Percentiles rank a stretch among this genome's conserved stretches.
Evolutionary conservation across 495 filamentous ascomycete species (phyloP).

Genomic region (Barbatosphaeria neglecta): DNA sequence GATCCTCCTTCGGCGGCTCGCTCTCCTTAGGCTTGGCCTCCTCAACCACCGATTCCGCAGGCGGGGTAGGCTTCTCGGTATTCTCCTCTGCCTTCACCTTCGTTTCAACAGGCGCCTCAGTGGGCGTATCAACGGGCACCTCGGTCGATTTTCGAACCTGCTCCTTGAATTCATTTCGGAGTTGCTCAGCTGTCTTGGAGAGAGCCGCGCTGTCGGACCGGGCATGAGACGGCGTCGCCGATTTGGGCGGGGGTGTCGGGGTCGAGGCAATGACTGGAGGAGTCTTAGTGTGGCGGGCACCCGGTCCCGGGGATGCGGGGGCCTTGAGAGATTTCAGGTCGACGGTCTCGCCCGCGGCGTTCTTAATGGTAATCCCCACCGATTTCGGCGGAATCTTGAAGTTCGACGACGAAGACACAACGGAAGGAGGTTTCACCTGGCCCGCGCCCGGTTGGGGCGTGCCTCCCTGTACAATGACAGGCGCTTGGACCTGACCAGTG

Average conservation of each 20-base stretch:
- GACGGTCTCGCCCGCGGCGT: slow-evolving; percentile 52
- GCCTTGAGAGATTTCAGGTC: slow-evolving; percentile 27
- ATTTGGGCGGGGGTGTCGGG: slow-evolving; percentile 40
- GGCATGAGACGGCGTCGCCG: slow-evolving; percentile 28
- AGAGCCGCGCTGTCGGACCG: slow-evolving; percentile 33
- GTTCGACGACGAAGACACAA: slow-evolving; percentile 48
- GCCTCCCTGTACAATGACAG: slow-evolving; percentile 32
- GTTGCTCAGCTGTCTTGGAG: slow-evolving; percentile 37
- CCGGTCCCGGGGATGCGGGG: slow-evolving; percentile 34
- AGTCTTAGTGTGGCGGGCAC: slow-evolving; percentile 37
- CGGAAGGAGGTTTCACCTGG: slow-evolving; percentile 47
- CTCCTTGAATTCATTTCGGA: slow-evolving; percentile 39
- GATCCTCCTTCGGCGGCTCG: slow-evolving; percentile 18
- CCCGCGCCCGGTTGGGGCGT: slow-evolving; percentile 39
- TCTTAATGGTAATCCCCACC: slow-evolving; percentile 64
- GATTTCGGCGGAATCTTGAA: slow-evolving; percentile 51
- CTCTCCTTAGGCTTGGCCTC: slow-evolving; percentile 47
- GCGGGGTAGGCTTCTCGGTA: slow-evolving; percentile 29
- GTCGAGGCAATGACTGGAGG: slow-evolving; percentile 41
- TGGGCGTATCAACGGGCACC: slow-evolving; percentile 6
- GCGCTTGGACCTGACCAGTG: slow-evolving; percentile 48
- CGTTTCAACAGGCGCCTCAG: too few species aligned
- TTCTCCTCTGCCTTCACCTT: slow-evolving; percentile 28
- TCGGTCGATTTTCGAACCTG: slow-evolving; percentile 32
- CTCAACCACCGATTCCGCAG: too few species aligned